phyloP scores from a whole-genome alignment of 768 basidiomycete genomes.

The Podaxis pistillaris region DNA sequence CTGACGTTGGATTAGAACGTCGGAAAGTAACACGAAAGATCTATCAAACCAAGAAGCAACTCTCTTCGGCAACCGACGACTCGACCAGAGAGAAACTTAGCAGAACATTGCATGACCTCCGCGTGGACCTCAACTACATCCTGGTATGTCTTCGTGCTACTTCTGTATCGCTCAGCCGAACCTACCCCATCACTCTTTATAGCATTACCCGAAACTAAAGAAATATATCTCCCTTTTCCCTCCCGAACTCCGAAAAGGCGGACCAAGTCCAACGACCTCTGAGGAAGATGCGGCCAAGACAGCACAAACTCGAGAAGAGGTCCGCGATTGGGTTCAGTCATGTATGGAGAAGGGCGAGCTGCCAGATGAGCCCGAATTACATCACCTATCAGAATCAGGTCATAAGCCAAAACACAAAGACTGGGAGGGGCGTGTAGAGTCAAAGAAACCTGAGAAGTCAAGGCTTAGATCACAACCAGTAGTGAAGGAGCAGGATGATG shows the following conservation, averaged over 20 bases:
- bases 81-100: slow-evolving; percentile 42
- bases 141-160: slow-evolving; percentile 44
- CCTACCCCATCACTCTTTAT: not conserved
- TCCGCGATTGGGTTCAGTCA: slow-evolving; percentile 57
- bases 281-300: slow-evolving; percentile 34
- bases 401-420: slow-evolving; percentile 9
- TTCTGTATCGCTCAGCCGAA: not conserved
- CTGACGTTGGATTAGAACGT: slow-evolving; percentile 55
- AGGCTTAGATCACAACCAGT: slow-evolving; percentile 8
- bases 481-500: slow-evolving; percentile 11
- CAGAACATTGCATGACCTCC: slow-evolving; percentile 52
- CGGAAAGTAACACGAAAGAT: slow-evolving; percentile 84
- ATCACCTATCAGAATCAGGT: slow-evolving; percentile 20
- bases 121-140: slow-evolving; percentile 92
- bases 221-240: slow-evolving; percentile 94
- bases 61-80: slow-evolving; percentile 34
- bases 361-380: slow-evolving; percentile 56
- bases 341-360: slow-evolving; percentile 64
- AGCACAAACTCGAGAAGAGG: slow-evolving; percentile 50
- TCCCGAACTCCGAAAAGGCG: slow-evolving; percentile 50
- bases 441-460: slow-evolving; percentile 4
- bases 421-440: slow-evolving; percentile 7
- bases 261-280: slow-evolving; percentile 23
- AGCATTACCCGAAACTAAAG: slow-evolving; percentile 83
- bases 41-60: slow-evolving; percentile 57